phyloP scores from a whole-genome alignment of 2,329 filamentous ascomycete species.

The Colletotrichum sidae region DNA sequence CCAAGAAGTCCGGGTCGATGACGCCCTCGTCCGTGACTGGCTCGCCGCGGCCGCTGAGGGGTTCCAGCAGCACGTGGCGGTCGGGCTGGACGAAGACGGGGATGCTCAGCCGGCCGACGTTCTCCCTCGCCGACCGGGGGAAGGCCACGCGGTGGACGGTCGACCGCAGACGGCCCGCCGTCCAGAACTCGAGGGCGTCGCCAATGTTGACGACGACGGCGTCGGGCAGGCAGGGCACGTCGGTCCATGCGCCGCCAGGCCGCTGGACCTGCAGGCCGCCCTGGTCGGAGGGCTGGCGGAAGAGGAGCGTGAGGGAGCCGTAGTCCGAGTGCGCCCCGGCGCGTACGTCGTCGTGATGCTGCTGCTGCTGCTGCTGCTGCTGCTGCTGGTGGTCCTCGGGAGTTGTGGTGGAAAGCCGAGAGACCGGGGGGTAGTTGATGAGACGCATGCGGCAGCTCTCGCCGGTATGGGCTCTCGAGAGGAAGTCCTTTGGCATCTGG shows the following conservation, averaged over 20 bases:
- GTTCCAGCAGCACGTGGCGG: constrained; percentile 31
- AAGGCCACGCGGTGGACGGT: constrained; percentile 93
- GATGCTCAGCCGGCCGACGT: constrained; percentile 35
- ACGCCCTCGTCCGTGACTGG: neutral
- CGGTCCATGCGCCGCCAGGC: constrained; percentile 62
- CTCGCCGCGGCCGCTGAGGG: constrained; percentile 1
- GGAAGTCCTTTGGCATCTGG: constrained; percentile 60
- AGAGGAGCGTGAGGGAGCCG: constrained; percentile 78
- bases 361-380: constrained; percentile 46
- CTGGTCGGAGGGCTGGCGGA: constrained; percentile 79
- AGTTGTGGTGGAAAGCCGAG: constrained; percentile 72
- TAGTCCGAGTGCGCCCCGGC: constrained; percentile 96
- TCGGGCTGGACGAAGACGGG: constrained; percentile 38
- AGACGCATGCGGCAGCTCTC: constrained; percentile 53
- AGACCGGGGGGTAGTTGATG: constrained; percentile 72
- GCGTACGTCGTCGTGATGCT: constrained; percentile 71
- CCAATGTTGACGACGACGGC: constrained; percentile 83
- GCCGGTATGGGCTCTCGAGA: constrained; percentile 62
- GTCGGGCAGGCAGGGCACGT: constrained; percentile 33
- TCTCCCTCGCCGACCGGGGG: constrained; percentile 42
- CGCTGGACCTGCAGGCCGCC: constrained; percentile 87
- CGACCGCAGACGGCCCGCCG: constrained; percentile 84
- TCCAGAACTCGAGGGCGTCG: constrained; percentile 85
- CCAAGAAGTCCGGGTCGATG: constrained; percentile 20
- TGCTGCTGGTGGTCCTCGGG: constrained; percentile 8